Evolutionary conservation across 169 alveolate species (phyloP), one percentile per base, ranked within the genome.

Genomic region (Toxoplasma gondii): DNA sequence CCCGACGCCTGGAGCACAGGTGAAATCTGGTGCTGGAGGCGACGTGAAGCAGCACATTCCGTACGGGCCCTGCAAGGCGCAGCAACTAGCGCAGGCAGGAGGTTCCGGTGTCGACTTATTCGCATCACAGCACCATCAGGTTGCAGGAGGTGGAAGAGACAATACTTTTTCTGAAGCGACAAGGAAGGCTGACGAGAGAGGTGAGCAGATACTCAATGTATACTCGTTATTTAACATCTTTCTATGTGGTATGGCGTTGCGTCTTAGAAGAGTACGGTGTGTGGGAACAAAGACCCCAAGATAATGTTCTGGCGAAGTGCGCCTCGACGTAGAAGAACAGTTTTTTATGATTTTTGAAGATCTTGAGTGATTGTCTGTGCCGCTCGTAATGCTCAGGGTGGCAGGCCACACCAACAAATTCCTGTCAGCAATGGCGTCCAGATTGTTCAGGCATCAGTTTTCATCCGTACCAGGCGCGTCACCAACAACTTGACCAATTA

Each of bases 351-450:
- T n/a, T 4, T 12, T 12, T 49, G 58, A 49, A 49, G 58, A 12
- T 49, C 4, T 4, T 49, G 58, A 49, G 58, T 12, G 58, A 4
- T 49, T 4, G 4, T 12, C 9, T 64, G 74, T 64, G 74, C 22
- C n/a, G n/a, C 29, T 16, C 74, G 74, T 27, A 22, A 27, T 64
- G 31, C 39, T 38, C 90, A 82, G 90, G 90, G 34, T 82, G 90
- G 90, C 90, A 39, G 39, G 54, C 53, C n/a, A 36, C 31, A 1
- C n/a, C 64, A 29, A 36, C 39, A 24, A 24, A 10, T 24, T 1
- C 67, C 34, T 29, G 44, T 29, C 90, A 82, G 90, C 53, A 39
- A 49, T 82, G 90, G 90, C 90, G 67, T 31, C 67, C 90, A 41
- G 90, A 82, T 38, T 38, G 90, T 82, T 49, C 90, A 39, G 38